Base-by-base conservation (phyloP, 352 stramenopile species). In the Globisporangium parvum region DNA sequence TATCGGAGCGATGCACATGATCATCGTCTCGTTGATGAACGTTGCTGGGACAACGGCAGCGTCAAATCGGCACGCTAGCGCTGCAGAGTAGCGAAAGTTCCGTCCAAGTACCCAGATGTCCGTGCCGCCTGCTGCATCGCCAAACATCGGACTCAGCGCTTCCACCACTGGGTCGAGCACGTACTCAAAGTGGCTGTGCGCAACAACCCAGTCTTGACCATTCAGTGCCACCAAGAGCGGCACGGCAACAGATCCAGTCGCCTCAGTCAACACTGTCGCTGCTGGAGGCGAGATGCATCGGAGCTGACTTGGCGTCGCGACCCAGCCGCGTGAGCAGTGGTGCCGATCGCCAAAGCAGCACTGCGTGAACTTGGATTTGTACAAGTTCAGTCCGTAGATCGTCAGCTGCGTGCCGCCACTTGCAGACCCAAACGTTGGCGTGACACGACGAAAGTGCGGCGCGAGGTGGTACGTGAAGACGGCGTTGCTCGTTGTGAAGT, bases 401-500 rank as follows among this genome's bases (percentile, higher is more conserved):
- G 63, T 69, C 3, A 91, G 18, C 15, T 77, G 59, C 0, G 85
- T 91, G 12, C 73, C 77, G 44, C 85, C 85, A 20, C 17, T 54
- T 0, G 41, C 64, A 28, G 84, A 70, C 0, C 85, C 84, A 14
- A 62, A 65, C 0, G 64, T 51, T 20, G 85, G 82, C 9, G 53
- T 46, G 4, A 96, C 47, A 0, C 71, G 55, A 8, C 71, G 75
- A 33, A 98, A 70, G 0, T 65, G 55, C 20, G 77, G 69, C 11
- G 70, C 37, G 8, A 59, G 31, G 21, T 77, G 66, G 54, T 95
- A 96, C 2, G 65, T 67, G 62, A 91, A 93, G 9, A 68, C 42
- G 1, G 83, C 65, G 6, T 63, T 67, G 65, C 88, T 88, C 9
- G 70, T 47, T 6, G 85, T 90, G 48, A 92, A 98, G 42, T 98